Evolutionary conservation across 148 eudicot species (phyloP).

Genomic region (Salicornia ramosissima): DNA sequence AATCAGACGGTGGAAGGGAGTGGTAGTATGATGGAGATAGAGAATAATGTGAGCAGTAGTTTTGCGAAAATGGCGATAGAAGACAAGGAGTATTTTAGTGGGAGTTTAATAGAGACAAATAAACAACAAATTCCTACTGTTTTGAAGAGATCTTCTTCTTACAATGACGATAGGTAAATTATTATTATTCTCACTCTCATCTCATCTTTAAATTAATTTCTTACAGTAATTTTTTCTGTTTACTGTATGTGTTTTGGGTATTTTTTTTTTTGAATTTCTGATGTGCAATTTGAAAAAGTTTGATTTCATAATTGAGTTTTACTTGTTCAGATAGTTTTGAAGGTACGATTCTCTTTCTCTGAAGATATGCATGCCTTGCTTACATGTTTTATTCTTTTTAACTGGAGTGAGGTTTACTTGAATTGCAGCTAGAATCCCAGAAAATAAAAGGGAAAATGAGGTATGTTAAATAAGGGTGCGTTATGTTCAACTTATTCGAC

Average conservation of each 20-base stretch:
- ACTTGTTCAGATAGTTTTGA: background rate
- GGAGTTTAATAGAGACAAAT: slow-evolving; percentile 35
- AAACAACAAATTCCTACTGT: slow-evolving; percentile 17
- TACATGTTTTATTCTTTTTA: too few relatives aligned
- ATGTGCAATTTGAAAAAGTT: background rate
- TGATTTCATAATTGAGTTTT: background rate
- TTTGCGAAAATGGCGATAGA: slow-evolving; percentile 40
- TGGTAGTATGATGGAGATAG: slow-evolving; percentile 24
- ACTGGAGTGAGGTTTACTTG: background rate
- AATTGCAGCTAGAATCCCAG: slow-evolving; percentile 9
- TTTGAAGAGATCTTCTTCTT: slow-evolving; percentile 34
- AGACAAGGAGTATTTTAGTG: slow-evolving; percentile 43
- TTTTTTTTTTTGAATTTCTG: background rate
- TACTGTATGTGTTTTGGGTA: background rate
- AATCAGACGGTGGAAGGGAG: slow-evolving; percentile 41
- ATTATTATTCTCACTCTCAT: background rate
- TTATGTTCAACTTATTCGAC: too few relatives aligned
- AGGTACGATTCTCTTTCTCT: slow-evolving; percentile 18
- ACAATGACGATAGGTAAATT: slow-evolving; percentile 41
- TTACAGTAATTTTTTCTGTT: too few relatives aligned
- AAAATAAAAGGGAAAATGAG: too few relatives aligned
- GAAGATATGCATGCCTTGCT: background rate
- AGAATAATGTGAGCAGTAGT: slow-evolving; percentile 25
- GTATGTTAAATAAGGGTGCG: too few relatives aligned
- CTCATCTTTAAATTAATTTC: too few relatives aligned